Evolutionary conservation across 345 rosid species (phyloP), one percentile per base, ranked within the genome.

Genomic region (Salix dunnii): DNA sequence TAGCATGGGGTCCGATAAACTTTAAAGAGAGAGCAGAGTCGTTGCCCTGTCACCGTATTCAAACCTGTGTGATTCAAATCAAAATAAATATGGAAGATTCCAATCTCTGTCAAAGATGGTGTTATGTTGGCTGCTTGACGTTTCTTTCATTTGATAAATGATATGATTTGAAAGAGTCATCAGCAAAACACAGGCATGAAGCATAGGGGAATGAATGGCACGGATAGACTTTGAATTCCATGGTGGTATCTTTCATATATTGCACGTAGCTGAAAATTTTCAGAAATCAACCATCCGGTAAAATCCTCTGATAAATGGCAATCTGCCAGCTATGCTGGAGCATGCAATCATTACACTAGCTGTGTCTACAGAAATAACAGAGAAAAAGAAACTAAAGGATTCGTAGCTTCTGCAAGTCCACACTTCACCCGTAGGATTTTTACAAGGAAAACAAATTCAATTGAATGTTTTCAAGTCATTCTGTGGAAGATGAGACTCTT

Each of bases 381-480:
- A 36, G 48, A 36, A 0, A 8, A 36, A 25, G 43, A 2, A 67
- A 67, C 40, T 3, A 3, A 5, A 18, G 40, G 74, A 49, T 23
- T 28, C 20, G 2, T 79, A 62, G 71, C 74, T 62, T 33, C 49
- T 68, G 23, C 53, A 68, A 67, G 70, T 69, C 51, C 68, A 35
- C 7, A 36, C 33, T 18, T 13, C 68, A 25, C 21, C 43, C 21
- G 25, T 23, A 33, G 70, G 70, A 79, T 68, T 79, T 79, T 74
- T 74, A 69, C 23, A 70, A 38, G 21, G 43, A 68, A 25, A 68
- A 68, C 74, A 66, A 74, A 74, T 28, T 60, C 70, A 79, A 74
- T 61, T 21, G 49, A 35, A 20, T 36, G 42, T 9, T 72, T 55
- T 48, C 1, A 35, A 51, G 67, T 7, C 72, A 77, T 67, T 68